Evolutionary conservation across 2,329 filamentous ascomycete genomes (phyloP).

Genomic region (Ophiocordyceps australis): DNA sequence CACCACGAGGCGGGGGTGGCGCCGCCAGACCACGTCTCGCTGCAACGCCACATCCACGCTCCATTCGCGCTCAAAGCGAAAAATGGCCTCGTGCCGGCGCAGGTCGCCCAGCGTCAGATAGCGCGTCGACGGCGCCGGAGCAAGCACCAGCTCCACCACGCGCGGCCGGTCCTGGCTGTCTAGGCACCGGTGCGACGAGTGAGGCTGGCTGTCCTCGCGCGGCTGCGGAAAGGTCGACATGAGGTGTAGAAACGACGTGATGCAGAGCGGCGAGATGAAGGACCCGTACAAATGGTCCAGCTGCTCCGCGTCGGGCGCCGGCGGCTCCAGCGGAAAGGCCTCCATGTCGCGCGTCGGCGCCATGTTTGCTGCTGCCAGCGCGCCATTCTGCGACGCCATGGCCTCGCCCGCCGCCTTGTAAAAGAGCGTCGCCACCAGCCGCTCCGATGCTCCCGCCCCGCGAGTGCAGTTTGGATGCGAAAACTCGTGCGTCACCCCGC

Average conservation of each 20-base stretch:
- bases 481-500: constrained; percentile 41
- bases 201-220: constrained; percentile 29
- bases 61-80: constrained; percentile 75
- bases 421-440: constrained; percentile 43
- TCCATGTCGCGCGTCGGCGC: constrained; percentile 39
- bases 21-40: constrained; percentile 51
- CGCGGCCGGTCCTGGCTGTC: constrained; percentile 39
- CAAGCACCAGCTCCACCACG: constrained; percentile 48
- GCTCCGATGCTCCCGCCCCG: constrained; percentile 25
- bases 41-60: constrained; percentile 74
- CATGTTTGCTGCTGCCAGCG: constrained; percentile 25
- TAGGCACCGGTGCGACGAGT: constrained; percentile 46
- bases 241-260: constrained; percentile 47
- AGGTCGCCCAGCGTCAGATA: constrained; percentile 52
- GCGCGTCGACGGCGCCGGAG: constrained; percentile 38
- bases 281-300: constrained; percentile 49
- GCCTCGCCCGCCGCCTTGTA: constrained; percentile 27
- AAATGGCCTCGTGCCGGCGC: constrained; percentile 64
- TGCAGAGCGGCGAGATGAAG: constrained; percentile 45
- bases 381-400: constrained; percentile 9
- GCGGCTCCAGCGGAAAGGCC: constrained; percentile 41
- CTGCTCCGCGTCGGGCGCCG: constrained; percentile 33
- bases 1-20: constrained; percentile 71
- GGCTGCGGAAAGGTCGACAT: constrained; percentile 44
- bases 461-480: constrained; percentile 46